Evolutionary conservation across 139 green algal genomes (phyloP).

Genomic region (Auxenochlorella pyrenoidosa): DNA sequence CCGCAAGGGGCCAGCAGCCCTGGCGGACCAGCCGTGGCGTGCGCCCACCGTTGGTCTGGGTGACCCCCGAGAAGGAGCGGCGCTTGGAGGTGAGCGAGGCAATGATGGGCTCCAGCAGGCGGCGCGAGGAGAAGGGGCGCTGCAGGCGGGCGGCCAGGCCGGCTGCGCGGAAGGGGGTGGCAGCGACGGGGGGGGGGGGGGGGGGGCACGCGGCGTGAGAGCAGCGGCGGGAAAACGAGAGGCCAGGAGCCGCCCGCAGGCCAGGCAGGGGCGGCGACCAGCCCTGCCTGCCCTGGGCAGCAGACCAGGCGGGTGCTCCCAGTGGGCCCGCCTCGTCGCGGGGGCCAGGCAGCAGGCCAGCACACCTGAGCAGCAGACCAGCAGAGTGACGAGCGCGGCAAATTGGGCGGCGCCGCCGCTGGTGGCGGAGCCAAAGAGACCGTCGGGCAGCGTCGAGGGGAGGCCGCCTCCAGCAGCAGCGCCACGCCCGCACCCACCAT

Average conservation of each 20-base stretch:
- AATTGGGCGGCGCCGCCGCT: not conserved
- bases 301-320: too few species aligned
- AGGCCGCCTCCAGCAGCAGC: not conserved
- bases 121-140: not conserved
- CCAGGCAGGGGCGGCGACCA: too few species aligned
- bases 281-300: too few species aligned
- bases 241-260: too few species aligned
- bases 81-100: conserved; percentile 31
- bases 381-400: not conserved
- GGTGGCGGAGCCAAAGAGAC: conserved; percentile 33
- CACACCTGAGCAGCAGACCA: conserved; percentile 28
- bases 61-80: conserved; percentile 16
- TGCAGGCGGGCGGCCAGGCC: conserved; percentile 8
- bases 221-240: not conserved
- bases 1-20: too few species aligned
- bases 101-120: conserved; percentile 38
- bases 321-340: too few species aligned
- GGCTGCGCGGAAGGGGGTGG: not conserved
- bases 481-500: conserved; percentile 52
- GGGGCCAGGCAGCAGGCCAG: not conserved
- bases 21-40: too few species aligned
- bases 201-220: not conserved
- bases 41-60: conserved; percentile 4
- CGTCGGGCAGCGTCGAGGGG: not conserved
- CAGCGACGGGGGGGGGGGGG: not conserved